These are phyloP conservation scores for Populus alba DNA, from an alignment of 345 rosid species.

Conservation along the genomic window DNA sequence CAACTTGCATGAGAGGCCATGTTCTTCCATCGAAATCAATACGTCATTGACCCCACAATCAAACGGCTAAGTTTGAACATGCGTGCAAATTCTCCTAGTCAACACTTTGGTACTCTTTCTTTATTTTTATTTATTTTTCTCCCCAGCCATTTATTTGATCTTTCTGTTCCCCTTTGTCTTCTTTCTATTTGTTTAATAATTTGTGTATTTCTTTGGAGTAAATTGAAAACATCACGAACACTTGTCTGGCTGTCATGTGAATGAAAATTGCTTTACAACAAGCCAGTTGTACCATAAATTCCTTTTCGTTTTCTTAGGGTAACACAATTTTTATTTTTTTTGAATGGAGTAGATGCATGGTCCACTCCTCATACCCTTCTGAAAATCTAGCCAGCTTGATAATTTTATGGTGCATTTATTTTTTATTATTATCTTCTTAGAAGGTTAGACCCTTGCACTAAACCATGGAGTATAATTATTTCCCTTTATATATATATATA, in stretches of 20 bases:
- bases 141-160: too few relatives aligned
- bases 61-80: constrained; percentile 8
- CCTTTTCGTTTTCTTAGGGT: too few relatives aligned
- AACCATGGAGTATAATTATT: too few relatives aligned
- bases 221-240: background rate
- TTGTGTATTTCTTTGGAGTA: background rate
- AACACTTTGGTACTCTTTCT: background rate
- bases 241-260: background rate
- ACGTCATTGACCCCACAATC: background rate
- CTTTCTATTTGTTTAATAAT: too few relatives aligned
- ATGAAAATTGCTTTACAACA: background rate
- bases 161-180: too few relatives aligned
- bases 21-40: background rate
- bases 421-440: too few relatives aligned
- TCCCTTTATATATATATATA: too few relatives aligned
- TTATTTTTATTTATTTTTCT: background rate
- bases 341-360: too few relatives aligned
- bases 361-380: background rate
- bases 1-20: background rate
- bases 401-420: background rate
- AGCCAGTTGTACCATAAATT: too few relatives aligned
- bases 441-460: too few relatives aligned
- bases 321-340: too few relatives aligned
- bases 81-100: constrained; percentile 3
- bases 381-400: background rate